These are phyloP conservation scores for Moesziomyces globuligerus DNA, from an alignment of 1,284 basidiomycete genomes.

Conservation along the genomic window DNA sequence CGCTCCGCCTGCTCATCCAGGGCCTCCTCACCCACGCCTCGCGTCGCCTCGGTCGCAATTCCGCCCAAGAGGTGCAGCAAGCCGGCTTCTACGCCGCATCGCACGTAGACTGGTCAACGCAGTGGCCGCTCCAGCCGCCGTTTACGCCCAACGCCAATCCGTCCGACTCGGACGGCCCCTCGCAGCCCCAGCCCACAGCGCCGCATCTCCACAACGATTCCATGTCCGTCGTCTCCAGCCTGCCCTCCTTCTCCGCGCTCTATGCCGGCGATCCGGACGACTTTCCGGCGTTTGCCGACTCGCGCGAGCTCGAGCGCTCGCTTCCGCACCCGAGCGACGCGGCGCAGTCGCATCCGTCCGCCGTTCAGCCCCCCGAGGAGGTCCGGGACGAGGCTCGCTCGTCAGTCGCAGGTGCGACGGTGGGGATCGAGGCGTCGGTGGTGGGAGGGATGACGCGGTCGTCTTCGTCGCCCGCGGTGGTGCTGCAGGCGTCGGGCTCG, in stretches of 20 bases:
- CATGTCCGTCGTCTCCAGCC: constrained; percentile 43
- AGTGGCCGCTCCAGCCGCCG: constrained; percentile 48
- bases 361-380: no score
- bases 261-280: constrained; percentile 56
- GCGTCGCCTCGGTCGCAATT: constrained; percentile 47
- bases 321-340: no score
- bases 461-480: constrained; percentile 34
- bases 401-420: no score
- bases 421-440: not conserved
- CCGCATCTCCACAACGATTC: constrained; percentile 27
- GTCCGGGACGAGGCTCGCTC: no score
- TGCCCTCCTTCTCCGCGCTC: constrained; percentile 60
- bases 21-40: constrained; percentile 37
- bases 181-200: no score
- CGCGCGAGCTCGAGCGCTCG: constrained; percentile 46
- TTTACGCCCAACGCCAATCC: constrained; percentile 54
- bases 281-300: constrained; percentile 60
- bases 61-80: constrained; percentile 48
- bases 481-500: constrained; percentile 10
- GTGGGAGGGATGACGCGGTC: constrained; percentile 20
- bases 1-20: constrained; percentile 41
- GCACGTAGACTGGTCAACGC: constrained; percentile 53
- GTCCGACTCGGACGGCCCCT: constrained; percentile 35
- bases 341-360: no score
- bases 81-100: constrained; percentile 47